These are phyloP conservation scores for Sporobolomyces phaffii DNA, from an alignment of 768 basidiomycete genomes.

Conservation along the genomic window DNA sequence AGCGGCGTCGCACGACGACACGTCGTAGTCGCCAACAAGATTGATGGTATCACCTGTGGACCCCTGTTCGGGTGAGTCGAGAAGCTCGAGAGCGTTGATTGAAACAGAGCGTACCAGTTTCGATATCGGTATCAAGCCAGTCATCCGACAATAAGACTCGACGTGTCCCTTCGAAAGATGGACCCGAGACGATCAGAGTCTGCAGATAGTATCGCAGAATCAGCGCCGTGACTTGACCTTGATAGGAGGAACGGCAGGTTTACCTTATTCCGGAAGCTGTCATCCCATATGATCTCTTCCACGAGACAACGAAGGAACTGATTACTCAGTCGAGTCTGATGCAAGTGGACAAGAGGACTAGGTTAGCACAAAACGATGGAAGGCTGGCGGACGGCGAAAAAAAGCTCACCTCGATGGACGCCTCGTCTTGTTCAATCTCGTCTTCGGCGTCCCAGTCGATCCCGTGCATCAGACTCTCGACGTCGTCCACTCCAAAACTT, in stretches of 20 bases:
- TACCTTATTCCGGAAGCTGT: neutral
- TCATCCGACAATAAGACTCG: conserved; percentile 67
- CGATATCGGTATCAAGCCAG: conserved; percentile 64
- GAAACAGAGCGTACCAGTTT: conserved; percentile 57
- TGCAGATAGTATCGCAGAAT: conserved; percentile 41
- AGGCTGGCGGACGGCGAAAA: neutral
- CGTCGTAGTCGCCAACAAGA: conserved; percentile 56
- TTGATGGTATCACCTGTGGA: conserved; percentile 70
- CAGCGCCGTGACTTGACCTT: neutral
- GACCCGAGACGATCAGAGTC: conserved; percentile 55
- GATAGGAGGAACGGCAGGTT: too few relatives aligned
- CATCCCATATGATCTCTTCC: conserved; percentile 47
- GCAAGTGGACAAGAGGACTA: neutral
- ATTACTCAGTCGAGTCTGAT: conserved; percentile 42
- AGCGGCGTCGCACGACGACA: conserved; percentile 40
- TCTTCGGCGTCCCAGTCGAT: conserved; percentile 63
- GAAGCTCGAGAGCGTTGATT: too few relatives aligned
- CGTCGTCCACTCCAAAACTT: conserved; percentile 48
- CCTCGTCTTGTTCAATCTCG: conserved; percentile 45
- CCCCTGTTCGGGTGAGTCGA: neutral
- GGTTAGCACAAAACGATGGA: neutral
- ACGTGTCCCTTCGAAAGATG: conserved; percentile 44
- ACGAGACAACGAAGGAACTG: conserved; percentile 59
- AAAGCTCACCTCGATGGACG: neutral
- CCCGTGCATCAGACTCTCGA: conserved; percentile 57